These are phyloP conservation scores for Alternaria brassicae DNA, from an alignment of 2,329 filamentous ascomycete genomes.

Conservation along the genomic window DNA sequence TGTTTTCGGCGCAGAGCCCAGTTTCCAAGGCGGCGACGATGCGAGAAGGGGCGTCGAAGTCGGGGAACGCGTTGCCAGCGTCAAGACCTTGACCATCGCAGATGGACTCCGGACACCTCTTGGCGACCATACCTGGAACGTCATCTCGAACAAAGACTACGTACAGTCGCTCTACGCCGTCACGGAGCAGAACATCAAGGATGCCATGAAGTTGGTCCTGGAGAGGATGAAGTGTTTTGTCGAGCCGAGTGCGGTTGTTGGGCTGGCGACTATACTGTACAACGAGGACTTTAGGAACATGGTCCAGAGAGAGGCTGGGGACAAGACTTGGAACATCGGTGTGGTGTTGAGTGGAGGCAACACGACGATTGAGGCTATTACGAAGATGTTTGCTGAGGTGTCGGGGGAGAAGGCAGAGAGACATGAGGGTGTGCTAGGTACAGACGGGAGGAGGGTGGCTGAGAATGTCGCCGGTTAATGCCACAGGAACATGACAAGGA, in stretches of 20 bases:
- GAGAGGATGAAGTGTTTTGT: conserved; percentile 91
- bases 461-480: conserved; percentile 58
- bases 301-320: conserved; percentile 74
- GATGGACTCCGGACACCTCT: conserved; percentile 88
- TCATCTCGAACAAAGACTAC: conserved; percentile 76
- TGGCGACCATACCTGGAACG: conserved; percentile 74
- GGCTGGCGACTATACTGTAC: conserved; percentile 80
- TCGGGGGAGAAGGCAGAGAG: conserved; percentile 45
- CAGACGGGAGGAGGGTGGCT: conserved; percentile 51
- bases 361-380: conserved; percentile 68
- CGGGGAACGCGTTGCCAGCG: conserved; percentile 69
- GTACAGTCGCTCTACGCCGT: conserved; percentile 76
- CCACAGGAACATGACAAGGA: neutral
- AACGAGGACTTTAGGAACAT: conserved; percentile 77
- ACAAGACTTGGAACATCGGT: conserved; percentile 75
- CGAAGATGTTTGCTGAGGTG: conserved; percentile 58
- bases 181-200: conserved; percentile 80
- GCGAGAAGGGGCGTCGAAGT: conserved; percentile 72
- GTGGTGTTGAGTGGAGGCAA: conserved; percentile 70
- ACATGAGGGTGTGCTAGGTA: conserved; percentile 50
- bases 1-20: conserved; percentile 89
- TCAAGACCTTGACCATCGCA: conserved; percentile 81
- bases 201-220: conserved; percentile 76
- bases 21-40: conserved; percentile 84
- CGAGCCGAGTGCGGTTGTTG: conserved; percentile 87